These are phyloP conservation scores for Pistacia atlantica DNA, from an alignment of 345 rosid genomes.

Conservation along the genomic window DNA sequence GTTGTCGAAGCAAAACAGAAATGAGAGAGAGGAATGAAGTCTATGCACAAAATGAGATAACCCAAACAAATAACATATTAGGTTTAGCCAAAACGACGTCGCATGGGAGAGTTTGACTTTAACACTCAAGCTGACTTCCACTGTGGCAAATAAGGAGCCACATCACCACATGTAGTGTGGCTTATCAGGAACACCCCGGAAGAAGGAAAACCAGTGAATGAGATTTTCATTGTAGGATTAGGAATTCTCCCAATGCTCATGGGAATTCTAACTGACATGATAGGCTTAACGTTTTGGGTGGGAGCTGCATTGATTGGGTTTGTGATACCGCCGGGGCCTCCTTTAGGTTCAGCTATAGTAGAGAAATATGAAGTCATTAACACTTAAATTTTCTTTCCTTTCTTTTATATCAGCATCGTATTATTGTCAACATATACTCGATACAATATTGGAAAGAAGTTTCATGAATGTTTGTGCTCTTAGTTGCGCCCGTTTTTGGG, in stretches of 20 bases:
- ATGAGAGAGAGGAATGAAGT: too few species aligned
- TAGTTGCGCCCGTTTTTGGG: not conserved
- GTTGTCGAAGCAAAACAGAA: too few species aligned
- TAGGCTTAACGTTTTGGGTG: not conserved
- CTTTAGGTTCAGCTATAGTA: conserved; percentile 29
- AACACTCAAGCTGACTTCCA: too few species aligned
- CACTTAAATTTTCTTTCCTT: conserved; percentile 28
- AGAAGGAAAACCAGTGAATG: conserved; percentile 27
- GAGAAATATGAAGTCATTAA: conserved; percentile 30
- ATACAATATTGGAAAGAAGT: not conserved
- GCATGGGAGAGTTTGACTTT: too few species aligned
- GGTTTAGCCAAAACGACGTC: too few species aligned
- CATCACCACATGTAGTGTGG: not conserved
- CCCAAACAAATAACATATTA: too few species aligned
- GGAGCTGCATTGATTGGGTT: conserved; percentile 30
- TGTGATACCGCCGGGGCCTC: conserved; percentile 34
- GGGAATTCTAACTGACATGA: conserved; percentile 6
- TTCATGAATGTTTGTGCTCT: not conserved
- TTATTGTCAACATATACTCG: not conserved
- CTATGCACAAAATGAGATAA: too few species aligned
- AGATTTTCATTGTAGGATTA: not conserved
- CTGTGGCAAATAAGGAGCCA: too few species aligned
- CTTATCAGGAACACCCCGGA: conserved; percentile 15
- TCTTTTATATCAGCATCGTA: conserved; percentile 19
- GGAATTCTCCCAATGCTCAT: conserved; percentile 10